These are phyloP conservation scores for Solanum tarapatanum DNA, from an alignment of 257 asterid genomes.

Conservation along the genomic window DNA sequence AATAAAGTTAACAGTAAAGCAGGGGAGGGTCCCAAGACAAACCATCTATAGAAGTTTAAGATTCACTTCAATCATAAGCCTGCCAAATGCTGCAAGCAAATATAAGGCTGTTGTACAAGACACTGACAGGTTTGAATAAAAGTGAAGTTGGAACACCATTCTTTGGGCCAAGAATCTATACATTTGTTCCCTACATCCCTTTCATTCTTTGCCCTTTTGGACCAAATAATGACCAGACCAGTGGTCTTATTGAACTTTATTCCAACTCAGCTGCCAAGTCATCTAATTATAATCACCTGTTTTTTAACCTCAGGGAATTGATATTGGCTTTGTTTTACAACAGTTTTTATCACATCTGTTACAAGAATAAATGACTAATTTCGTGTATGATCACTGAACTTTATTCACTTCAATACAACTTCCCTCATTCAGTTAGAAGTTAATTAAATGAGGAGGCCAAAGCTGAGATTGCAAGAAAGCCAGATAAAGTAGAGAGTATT, in stretches of 20 bases:
- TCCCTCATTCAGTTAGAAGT: background rate
- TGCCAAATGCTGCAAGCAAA: constrained; percentile 31
- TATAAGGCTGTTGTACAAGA: constrained; percentile 74
- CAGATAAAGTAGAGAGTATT: constrained; percentile 39
- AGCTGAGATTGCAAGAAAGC: constrained; percentile 55
- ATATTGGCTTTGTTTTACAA: background rate
- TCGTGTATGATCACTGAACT: background rate
- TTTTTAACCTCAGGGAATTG: background rate
- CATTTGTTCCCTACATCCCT: constrained; percentile 41
- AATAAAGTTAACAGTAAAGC: constrained; percentile 48
- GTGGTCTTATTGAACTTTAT: background rate
- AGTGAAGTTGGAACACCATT: constrained; percentile 39
- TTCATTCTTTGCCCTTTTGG: constrained; percentile 45
- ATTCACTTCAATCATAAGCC: constrained; percentile 76
- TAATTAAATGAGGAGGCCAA: constrained; percentile 24
- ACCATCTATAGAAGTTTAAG: constrained; percentile 37
- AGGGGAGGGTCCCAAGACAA: constrained; percentile 21
- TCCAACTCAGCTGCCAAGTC: constrained; percentile 17
- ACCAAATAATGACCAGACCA: constrained; percentile 25
- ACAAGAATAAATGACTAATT: background rate
- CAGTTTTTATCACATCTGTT: background rate
- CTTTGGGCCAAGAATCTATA: constrained; percentile 79
- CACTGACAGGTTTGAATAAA: constrained; percentile 80
- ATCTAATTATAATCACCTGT: background rate
- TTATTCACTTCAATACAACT: background rate